Conservation (phyloP, 2,329 filamentous ascomycete genomes). For the Ciborinia camelliae region DNA sequence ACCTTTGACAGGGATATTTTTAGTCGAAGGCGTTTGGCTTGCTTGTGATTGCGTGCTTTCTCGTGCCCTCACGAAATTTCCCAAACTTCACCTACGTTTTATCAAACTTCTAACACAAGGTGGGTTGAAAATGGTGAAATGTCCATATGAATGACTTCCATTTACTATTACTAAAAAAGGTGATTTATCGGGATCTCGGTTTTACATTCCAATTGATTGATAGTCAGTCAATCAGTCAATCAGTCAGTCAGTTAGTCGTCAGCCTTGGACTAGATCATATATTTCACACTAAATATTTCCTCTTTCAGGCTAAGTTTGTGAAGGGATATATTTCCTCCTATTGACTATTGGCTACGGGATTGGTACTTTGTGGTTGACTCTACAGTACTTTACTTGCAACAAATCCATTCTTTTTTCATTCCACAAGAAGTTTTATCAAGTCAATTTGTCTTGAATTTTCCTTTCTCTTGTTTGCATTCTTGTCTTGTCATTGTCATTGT, state of each 20-base stretch:
- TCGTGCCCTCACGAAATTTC: constrained; percentile 2
- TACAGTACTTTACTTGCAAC: not conserved
- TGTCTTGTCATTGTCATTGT: not conserved
- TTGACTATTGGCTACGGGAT: not conserved
- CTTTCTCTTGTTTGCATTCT: not conserved
- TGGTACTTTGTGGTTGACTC: not conserved
- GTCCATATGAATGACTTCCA: not conserved
- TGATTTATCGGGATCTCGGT: constrained; percentile 9
- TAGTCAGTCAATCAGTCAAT: too few species aligned
- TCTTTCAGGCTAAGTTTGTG: constrained; percentile 13
- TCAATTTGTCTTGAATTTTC: constrained; percentile 5
- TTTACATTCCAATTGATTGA: constrained; percentile 10
- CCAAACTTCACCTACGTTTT: constrained; percentile 3
- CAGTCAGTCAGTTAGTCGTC: too few species aligned
- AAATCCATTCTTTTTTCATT: not conserved
- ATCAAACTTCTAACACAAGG: not conserved
- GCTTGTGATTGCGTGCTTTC: constrained; percentile 14
- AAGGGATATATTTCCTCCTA: constrained; percentile 13
- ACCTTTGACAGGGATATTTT: not conserved
- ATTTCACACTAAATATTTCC: constrained; percentile 6
- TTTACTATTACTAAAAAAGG: constrained; percentile 7
- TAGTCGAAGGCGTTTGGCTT: not conserved
- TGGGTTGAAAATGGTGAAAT: not conserved
- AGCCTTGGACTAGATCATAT: not conserved
- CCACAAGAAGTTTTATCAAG: constrained; percentile 1